Percentiles rank a stretch among this genome's conserved stretches.
These are phyloP conservation scores for Physaria fendleri DNA, from an alignment of 345 rosid genomes.

Conservation along the genomic window DNA sequence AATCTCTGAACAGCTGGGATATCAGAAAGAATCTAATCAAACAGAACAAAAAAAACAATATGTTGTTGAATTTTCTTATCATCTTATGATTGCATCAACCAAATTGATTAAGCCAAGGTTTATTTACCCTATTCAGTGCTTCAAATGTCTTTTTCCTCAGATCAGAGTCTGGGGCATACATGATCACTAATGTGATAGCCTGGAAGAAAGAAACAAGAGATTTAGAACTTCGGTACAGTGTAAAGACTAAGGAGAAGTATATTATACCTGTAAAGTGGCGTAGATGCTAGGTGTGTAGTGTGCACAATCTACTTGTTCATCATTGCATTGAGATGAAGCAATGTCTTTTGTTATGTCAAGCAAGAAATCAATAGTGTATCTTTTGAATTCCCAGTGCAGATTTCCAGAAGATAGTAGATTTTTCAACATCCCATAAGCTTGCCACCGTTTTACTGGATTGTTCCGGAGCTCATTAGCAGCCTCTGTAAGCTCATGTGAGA, in stretches of 20 bases:
- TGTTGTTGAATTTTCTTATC: too few species aligned
- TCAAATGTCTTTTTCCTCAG: conserved; percentile 67
- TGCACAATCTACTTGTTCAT: conserved; percentile 43
- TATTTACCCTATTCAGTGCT: conserved; percentile 58
- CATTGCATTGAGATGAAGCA: conserved; percentile 27
- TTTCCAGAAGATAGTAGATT: conserved; percentile 45
- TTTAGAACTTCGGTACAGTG: conserved; percentile 1
- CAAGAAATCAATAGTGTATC: conserved; percentile 58
- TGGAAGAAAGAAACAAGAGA: conserved; percentile 25
- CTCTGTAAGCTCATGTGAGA: conserved; percentile 41
- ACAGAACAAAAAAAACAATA: background rate
- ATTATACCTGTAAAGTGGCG: conserved; percentile 61
- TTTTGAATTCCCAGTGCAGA: conserved; percentile 65
- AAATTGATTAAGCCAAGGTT: background rate
- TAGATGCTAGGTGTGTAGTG: conserved; percentile 49
- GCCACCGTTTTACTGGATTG: conserved; percentile 62
- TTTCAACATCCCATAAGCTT: conserved; percentile 69
- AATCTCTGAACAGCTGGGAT: conserved; percentile 54
- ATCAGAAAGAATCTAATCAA: conserved; percentile 67
- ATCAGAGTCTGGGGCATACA: conserved; percentile 46
- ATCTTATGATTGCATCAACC: too few species aligned
- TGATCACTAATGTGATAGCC: conserved; percentile 52
- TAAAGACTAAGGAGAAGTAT: conserved; percentile 7
- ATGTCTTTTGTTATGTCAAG: conserved; percentile 48
- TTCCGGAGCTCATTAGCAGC: conserved; percentile 51